Evolutionary conservation across 768 basidiomycete genomes (phyloP).

Genomic region (Coprinopsis cinerea): DNA sequence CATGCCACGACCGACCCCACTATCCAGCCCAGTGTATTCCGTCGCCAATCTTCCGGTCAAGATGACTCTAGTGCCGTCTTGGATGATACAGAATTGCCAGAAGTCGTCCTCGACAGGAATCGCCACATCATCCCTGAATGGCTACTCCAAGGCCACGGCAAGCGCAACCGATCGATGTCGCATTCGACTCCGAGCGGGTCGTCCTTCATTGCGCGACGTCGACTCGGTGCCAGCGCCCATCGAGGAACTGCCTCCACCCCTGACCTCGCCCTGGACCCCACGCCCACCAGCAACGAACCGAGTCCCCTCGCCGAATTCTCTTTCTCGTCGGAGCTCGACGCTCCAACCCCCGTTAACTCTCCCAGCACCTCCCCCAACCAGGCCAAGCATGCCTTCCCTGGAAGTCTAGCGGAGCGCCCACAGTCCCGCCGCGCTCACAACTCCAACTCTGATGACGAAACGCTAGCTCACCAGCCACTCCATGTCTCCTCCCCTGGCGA

Average conservation of each 20-base stretch:
- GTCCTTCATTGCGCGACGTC: constrained; percentile 28
- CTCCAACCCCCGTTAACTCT: constrained; percentile 47
- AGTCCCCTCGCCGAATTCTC: constrained; percentile 40
- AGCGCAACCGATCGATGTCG: constrained; percentile 44
- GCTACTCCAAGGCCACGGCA: constrained; percentile 58
- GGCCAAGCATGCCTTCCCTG: constrained; percentile 23
- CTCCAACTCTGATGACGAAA: constrained; percentile 27
- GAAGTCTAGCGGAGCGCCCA: constrained; percentile 21
- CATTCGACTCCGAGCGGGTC: constrained; percentile 38
- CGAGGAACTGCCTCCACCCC: constrained; percentile 66
- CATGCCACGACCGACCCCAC: no score
- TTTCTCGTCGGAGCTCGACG: constrained; percentile 28
- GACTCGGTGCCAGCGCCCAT: constrained; percentile 37
- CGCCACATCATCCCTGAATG: constrained; percentile 96
- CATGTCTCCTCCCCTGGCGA: constrained; percentile 38
- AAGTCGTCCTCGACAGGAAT: constrained; percentile 86
- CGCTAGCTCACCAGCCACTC: constrained; percentile 28
- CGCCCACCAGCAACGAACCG: constrained; percentile 21
- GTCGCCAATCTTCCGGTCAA: no score
- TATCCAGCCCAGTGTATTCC: no score
- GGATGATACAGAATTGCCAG: constrained; percentile 76
- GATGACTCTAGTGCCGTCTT: no score
- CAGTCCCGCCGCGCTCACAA: constrained; percentile 11
- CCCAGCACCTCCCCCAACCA: constrained; percentile 42
- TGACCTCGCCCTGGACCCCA: constrained; percentile 40